Percentiles rank a stretch among this genome's conserved stretches.
Conservation (phyloP, 805 yeast species). For the Lipomyces mesembrius region DNA sequence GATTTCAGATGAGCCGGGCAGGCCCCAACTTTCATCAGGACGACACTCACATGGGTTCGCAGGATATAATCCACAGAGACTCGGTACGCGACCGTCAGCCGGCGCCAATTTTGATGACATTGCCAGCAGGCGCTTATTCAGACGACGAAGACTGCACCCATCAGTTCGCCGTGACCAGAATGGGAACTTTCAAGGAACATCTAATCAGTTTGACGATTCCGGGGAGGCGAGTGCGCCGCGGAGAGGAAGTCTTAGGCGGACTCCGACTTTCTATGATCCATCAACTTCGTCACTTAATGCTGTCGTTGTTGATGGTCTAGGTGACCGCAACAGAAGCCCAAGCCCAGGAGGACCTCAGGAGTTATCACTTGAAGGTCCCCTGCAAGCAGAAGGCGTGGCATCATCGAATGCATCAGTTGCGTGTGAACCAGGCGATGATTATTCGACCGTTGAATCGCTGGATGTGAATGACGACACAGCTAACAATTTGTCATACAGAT, state of each 20-base stretch:
- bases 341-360: constrained; percentile 4
- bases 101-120: constrained; percentile 7
- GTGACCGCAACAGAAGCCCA: constrained; percentile 16
- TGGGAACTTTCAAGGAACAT: not conserved
- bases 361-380: not conserved
- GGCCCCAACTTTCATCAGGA: not conserved
- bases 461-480: not conserved
- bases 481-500: not conserved
- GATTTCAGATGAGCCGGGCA: not conserved
- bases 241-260: not conserved
- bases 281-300: not conserved
- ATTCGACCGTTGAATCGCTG: not conserved
- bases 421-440: constrained; percentile 13
- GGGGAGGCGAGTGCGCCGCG: not conserved
- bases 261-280: not conserved
- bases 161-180: constrained; percentile 7
- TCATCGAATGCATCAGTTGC: constrained; percentile 9
- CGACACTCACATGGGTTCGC: not conserved
- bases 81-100: constrained; percentile 2
- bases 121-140: constrained; percentile 3
- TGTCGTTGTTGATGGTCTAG: constrained; percentile 7
- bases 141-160: constrained; percentile 10
- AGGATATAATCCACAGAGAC: not conserved
- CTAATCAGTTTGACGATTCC: not conserved
- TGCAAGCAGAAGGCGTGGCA: not conserved